Evolutionary conservation across 345 rosid genomes (phyloP).

Genomic region (Brassica carinata): DNA sequence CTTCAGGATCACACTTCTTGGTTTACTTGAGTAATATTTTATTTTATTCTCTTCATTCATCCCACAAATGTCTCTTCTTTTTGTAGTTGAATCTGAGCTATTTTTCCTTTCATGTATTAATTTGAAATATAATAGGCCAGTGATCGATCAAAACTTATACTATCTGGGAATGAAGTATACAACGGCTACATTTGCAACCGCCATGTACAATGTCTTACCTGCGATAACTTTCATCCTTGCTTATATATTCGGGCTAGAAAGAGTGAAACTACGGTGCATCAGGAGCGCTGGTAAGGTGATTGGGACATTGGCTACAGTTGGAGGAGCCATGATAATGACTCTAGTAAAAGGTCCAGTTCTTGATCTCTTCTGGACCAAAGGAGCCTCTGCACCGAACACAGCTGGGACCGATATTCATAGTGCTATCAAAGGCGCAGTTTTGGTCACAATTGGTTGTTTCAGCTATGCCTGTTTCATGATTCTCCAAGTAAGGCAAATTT

Average conservation of each 20-base stretch:
- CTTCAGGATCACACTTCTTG: conserved; percentile 58
- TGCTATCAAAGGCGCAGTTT: conserved; percentile 62
- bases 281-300: conserved; percentile 64
- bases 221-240: conserved; percentile 84
- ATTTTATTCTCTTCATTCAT: background rate
- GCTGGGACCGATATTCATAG: conserved; percentile 49
- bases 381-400: conserved; percentile 39
- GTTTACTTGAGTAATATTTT: conserved; percentile 67
- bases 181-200: conserved; percentile 81
- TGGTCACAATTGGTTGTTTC: conserved; percentile 68
- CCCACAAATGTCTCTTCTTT: background rate
- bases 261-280: conserved; percentile 51
- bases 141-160: conserved; percentile 82
- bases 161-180: conserved; percentile 85
- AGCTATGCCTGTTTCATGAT: conserved; percentile 77
- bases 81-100: background rate
- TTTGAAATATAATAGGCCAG: conserved; percentile 56
- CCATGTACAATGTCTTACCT: conserved; percentile 83
- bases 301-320: conserved; percentile 80
- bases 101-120: background rate
- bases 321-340: conserved; percentile 95
- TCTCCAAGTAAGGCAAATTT: conserved; percentile 53
- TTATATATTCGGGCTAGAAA: conserved; percentile 71
- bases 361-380: conserved; percentile 58
- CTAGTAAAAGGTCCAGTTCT: conserved; percentile 65